Evolutionary conservation across 1,284 basidiomycete genomes (phyloP).

Genomic region (Sporisorium iseilematis-ciliati): DNA sequence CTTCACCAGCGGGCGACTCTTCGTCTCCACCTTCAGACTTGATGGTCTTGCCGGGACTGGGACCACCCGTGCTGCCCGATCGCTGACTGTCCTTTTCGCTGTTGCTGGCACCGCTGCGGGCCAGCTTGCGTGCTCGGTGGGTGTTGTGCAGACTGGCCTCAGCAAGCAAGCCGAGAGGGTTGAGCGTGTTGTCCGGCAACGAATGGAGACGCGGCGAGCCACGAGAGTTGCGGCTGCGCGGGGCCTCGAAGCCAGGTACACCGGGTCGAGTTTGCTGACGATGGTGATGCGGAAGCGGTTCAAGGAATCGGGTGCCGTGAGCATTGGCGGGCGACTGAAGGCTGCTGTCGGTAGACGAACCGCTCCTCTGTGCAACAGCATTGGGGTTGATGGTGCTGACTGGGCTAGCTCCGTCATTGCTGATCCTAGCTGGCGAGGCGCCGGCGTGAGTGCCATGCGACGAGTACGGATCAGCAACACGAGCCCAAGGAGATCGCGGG

Average conservation of each 20-base stretch:
- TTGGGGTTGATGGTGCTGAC: constrained; percentile 51
- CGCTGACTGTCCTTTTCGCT: constrained; percentile 45
- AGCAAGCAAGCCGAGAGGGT: constrained; percentile 68
- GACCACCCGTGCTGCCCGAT: constrained; percentile 33
- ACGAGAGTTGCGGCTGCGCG: constrained; percentile 34
- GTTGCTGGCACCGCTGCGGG: constrained; percentile 35
- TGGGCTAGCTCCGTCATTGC: constrained; percentile 39
- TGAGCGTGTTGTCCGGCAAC: constrained; percentile 71
- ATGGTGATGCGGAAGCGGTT: constrained; percentile 47
- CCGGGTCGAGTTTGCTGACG: constrained; percentile 31
- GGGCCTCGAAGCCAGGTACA: constrained; percentile 17
- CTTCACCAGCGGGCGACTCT: constrained; percentile 11
- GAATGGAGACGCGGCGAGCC: constrained; percentile 55
- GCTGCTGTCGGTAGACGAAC: constrained; percentile 42
- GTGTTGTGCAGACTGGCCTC: constrained; percentile 68
- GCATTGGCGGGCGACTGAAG: constrained; percentile 32
- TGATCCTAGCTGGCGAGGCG: constrained; percentile 31
- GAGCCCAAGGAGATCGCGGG: constrained; percentile 41
- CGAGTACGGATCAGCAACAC: constrained; percentile 25
- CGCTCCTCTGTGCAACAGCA: constrained; percentile 43
- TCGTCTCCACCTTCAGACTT: constrained; percentile 43
- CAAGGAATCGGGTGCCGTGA: constrained; percentile 48
- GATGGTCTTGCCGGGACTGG: constrained; percentile 39
- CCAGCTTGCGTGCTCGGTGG: constrained; percentile 39
- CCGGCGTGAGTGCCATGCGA: constrained; percentile 20